Percentiles rank a stretch among this genome's conserved stretches.
These are phyloP conservation scores for Exophiala spinifera DNA, from an alignment of 2,329 filamentous ascomycete species.

Conservation along the genomic window DNA sequence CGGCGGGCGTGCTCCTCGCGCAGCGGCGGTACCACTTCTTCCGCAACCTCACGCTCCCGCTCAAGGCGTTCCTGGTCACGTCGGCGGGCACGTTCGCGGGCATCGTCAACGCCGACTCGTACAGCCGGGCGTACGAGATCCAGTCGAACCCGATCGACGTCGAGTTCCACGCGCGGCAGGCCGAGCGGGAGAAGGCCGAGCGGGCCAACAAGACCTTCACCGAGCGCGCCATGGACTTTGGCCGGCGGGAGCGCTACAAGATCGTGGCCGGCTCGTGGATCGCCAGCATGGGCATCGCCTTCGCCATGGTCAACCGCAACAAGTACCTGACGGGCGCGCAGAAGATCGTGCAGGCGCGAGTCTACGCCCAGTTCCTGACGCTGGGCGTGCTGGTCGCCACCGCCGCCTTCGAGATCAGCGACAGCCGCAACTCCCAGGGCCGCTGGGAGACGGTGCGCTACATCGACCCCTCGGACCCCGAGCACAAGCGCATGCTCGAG, in stretches of 20 bases:
- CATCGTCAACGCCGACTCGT: constrained; percentile 81
- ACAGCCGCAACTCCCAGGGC: constrained; percentile 72
- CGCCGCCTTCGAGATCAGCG: constrained; percentile 76
- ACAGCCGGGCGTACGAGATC: constrained; percentile 68
- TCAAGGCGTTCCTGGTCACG: constrained; percentile 85
- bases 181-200: constrained; percentile 55
- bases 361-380: constrained; percentile 88
- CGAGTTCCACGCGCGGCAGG: constrained; percentile 63
- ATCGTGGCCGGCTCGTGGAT: constrained; percentile 83
- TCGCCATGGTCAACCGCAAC: constrained; percentile 74
- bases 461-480: constrained; percentile 74
- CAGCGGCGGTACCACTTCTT: constrained; percentile 72
- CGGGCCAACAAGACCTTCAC: constrained; percentile 54
- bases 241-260: constrained; percentile 75
- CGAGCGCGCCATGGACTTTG: constrained; percentile 68
- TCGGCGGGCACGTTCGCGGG: constrained; percentile 78
- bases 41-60: constrained; percentile 77
- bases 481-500: constrained; percentile 79
- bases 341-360: constrained; percentile 90
- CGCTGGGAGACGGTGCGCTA: constrained; percentile 68
- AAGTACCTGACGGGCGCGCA: constrained; percentile 71
- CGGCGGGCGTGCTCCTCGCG: constrained; percentile 65
- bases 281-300: constrained; percentile 70
- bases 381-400: constrained; percentile 78
- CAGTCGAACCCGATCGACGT: constrained; percentile 63